These are phyloP conservation scores for Pyrenophora teres DNA, from an alignment of 2,329 filamentous ascomycete genomes.

Conservation along the genomic window DNA sequence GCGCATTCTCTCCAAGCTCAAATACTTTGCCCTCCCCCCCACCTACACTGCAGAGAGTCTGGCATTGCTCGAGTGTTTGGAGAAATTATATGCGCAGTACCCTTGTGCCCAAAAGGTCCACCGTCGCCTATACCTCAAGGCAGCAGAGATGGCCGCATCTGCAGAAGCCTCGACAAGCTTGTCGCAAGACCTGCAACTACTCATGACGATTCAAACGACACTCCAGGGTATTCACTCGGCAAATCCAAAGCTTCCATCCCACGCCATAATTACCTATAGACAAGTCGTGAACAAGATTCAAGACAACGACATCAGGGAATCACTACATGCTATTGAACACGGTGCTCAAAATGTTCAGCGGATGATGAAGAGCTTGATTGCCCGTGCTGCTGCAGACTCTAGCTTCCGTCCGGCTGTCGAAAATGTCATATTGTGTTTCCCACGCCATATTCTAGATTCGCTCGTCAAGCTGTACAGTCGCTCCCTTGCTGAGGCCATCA, in stretches of 20 bases:
- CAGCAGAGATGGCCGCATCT: constrained; percentile 14
- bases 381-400: constrained; percentile 1
- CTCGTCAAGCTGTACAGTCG: constrained; percentile 15
- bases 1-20: constrained; percentile 6
- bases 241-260: background rate
- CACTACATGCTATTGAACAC: constrained; percentile 8
- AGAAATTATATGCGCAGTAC: constrained; percentile 5
- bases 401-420: constrained; percentile 6
- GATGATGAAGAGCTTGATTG: background rate
- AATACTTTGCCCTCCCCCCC: constrained; percentile 9
- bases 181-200: constrained; percentile 15
- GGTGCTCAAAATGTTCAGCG: background rate
- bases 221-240: constrained; percentile 14
- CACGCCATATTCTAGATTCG: constrained; percentile 8
- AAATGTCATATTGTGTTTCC: constrained; percentile 18
- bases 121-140: constrained; percentile 13
- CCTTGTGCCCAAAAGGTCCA: constrained; percentile 6
- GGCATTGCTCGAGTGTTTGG: constrained; percentile 20
- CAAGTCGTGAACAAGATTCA: constrained; percentile 16
- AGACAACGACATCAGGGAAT: background rate
- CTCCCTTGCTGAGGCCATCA: constrained; percentile 9
- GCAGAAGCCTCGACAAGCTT: constrained; percentile 1
- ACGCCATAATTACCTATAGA: background rate
- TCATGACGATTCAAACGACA: constrained; percentile 18
- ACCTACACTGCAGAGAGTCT: constrained; percentile 14